Base-by-base conservation (phyloP, 805 yeast genomes). In the Candida dajiaensis region DNA sequence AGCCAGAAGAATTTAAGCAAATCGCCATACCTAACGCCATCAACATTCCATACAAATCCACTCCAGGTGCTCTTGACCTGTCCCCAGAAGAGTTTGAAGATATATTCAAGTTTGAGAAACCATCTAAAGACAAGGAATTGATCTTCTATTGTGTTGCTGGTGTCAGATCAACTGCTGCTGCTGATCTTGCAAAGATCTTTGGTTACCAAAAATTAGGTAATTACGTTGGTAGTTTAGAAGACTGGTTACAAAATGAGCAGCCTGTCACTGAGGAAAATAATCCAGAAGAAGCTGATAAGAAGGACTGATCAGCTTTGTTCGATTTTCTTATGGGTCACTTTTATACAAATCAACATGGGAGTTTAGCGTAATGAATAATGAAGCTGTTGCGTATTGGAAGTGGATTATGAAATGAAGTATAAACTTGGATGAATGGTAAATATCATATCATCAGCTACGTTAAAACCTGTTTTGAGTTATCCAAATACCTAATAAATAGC, bases 111-210 rank as follows among this genome's bases (percentile, higher is more conserved):
- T 82, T 89, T 59, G 73, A 72, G 13, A 92, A 92, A 70, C 99
- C 99, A 3, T 56, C 68, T 7, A 65, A 70, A 41, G 81, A 80
- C 43, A 78, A 85, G 61, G 86, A 87, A 54, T 72, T 92, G 61
- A 77, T 92, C 38, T 90, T 92, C 68, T 90, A 90, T 69, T 92
- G 99, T 68, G 78, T 85, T 42, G 96, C 86, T 9, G 99, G 99
- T 47, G 85, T 89, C 41, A 81, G 99, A 71, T 84, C 95, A 21
- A 76, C 88, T 40, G 88, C 89, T 51, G 90, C 97, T 38, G 96
- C 89, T 63, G 95, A 88, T 61, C 73, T 92, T 61, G 98, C 98
- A 13, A 78, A 81, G 50, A 85, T 96, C 21, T 88, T 83, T 66
- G 98, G 97, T 11, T 92, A 92, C 67, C 69, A 75, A 42, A 77